Conservation (phyloP, 305 asterid genomes). For the Petunia hybrid region DNA sequence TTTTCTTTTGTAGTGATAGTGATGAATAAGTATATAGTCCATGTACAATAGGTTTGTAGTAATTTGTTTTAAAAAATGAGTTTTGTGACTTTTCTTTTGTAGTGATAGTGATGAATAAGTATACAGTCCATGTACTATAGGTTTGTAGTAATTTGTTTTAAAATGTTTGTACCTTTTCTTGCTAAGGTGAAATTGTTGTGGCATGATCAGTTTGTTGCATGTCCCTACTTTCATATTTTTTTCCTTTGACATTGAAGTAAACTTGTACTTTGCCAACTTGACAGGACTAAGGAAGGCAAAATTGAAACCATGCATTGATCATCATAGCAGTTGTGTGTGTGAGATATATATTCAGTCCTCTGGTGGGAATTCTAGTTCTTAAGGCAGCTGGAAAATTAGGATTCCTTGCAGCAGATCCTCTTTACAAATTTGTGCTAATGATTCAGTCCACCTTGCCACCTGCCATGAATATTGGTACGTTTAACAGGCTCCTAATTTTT, state of each 20-base stretch:
- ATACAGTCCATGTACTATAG: no score
- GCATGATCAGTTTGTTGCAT: no score
- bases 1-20: no score
- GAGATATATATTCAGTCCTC: slow-evolving; percentile 67
- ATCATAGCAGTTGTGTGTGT: slow-evolving; percentile 58
- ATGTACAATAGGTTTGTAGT: no score
- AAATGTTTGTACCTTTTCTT: no score
- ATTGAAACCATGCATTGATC: slow-evolving; percentile 45
- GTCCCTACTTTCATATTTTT: neutral
- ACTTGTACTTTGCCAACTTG: neutral
- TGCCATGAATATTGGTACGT: slow-evolving; percentile 75
- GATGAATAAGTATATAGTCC: no score
- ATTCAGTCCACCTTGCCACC: slow-evolving; percentile 83
- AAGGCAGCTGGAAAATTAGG: slow-evolving; percentile 62
- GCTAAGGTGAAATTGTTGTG: no score
- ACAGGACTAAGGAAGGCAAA: slow-evolving; percentile 71
- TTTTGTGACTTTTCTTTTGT: no score
- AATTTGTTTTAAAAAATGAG: no score
- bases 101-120: no score
- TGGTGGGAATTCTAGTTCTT: slow-evolving; percentile 64
- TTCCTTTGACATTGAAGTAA: neutral
- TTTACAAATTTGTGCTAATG: slow-evolving; percentile 76
- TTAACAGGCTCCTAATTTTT: no score
- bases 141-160: no score
- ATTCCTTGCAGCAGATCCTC: slow-evolving; percentile 78